A percentile compares a stretch with the other conserved stretches of the same genome.
These are phyloP conservation scores for Fraxinus quadrangulata DNA, from an alignment of 257 asterid genomes.

Conservation along the genomic window DNA sequence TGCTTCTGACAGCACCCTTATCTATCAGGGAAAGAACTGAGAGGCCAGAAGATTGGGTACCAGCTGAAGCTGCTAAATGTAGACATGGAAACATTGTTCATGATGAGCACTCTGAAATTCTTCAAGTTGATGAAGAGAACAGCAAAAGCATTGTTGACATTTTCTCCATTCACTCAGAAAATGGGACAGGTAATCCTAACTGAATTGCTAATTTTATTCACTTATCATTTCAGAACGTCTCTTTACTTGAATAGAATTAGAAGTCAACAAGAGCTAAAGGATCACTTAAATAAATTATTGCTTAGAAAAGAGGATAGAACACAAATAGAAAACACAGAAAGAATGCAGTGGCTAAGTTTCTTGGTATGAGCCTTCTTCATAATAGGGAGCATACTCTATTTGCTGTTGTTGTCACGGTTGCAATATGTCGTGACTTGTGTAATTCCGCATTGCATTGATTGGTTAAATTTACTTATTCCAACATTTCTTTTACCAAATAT, in stretches of 20 bases:
- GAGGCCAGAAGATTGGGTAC: constrained; percentile 98
- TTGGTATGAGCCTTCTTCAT: neutral
- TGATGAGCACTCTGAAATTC: constrained; percentile 37
- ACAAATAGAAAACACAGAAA: neutral
- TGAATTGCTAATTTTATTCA: neutral
- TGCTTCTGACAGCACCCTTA: constrained; percentile 14
- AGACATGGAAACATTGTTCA: constrained; percentile 27
- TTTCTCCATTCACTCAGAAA: constrained; percentile 58
- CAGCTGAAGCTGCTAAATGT: constrained; percentile 47
- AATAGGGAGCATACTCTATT: neutral
- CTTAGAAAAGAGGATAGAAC: neutral
- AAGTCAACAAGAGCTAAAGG: neutral
- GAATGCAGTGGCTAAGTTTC: neutral
- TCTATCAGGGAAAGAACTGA: constrained; percentile 62
- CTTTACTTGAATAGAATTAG: neutral
- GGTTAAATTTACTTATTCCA: constrained; percentile 3
- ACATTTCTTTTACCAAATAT: constrained; percentile 22
- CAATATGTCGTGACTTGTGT: neutral
- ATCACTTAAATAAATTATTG: neutral
- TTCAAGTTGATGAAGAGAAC: constrained; percentile 42
- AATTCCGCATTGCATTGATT: constrained; percentile 11
- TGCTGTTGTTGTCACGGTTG: neutral
- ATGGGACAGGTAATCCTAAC: constrained; percentile 34
- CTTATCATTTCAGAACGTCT: neutral
- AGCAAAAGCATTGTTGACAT: constrained; percentile 44